A percentile compares a stretch with the other conserved stretches of the same genome.
Evolutionary conservation across 2,329 filamentous ascomycete species (phyloP).

Genomic region (Stagonosporopsis chrysanthemi): DNA sequence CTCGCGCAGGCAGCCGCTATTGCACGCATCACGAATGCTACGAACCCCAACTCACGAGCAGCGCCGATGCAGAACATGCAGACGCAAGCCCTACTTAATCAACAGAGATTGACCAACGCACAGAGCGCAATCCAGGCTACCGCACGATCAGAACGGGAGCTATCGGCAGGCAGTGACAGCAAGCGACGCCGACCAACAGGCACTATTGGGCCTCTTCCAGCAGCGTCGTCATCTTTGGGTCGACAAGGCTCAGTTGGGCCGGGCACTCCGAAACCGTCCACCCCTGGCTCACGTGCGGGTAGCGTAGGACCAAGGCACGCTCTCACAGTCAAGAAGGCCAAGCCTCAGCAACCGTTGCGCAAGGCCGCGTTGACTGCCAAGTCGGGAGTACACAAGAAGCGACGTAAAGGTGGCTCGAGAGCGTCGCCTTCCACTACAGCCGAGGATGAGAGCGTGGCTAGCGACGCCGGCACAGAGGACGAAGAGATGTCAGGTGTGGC

Average conservation of each 20-base stretch:
- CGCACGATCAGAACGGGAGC: slow-evolving; percentile 58
- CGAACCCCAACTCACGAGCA: slow-evolving; percentile 43
- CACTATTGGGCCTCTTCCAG: slow-evolving; percentile 60
- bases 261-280: slow-evolving; percentile 67
- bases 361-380: slow-evolving; percentile 48
- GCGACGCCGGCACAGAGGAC: slow-evolving; percentile 50
- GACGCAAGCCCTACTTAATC: slow-evolving; percentile 47
- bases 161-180: slow-evolving; percentile 61
- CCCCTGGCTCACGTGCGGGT: slow-evolving; percentile 64
- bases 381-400: slow-evolving; percentile 48
- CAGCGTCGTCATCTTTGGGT: slow-evolving; percentile 62
- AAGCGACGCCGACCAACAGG: slow-evolving; percentile 67
- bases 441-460: slow-evolving; percentile 63
- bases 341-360: slow-evolving; percentile 59
- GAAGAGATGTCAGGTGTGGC: slow-evolving; percentile 63
- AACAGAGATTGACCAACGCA: slow-evolving; percentile 46
- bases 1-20: slow-evolving; percentile 60
- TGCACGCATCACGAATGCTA: slow-evolving; percentile 48
- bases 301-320: slow-evolving; percentile 64
- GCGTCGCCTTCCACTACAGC: slow-evolving; percentile 54
- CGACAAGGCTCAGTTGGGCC: slow-evolving; percentile 69
- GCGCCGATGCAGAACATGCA: slow-evolving; percentile 49
- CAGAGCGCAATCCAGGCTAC: slow-evolving; percentile 43
- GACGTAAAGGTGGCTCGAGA: slow-evolving; percentile 46
- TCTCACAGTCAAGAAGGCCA: slow-evolving; percentile 61